Evolutionary conservation across 495 filamentous ascomycete species (phyloP), one percentile per base, ranked within the genome.

Genomic region (Tricharina praecox): DNA sequence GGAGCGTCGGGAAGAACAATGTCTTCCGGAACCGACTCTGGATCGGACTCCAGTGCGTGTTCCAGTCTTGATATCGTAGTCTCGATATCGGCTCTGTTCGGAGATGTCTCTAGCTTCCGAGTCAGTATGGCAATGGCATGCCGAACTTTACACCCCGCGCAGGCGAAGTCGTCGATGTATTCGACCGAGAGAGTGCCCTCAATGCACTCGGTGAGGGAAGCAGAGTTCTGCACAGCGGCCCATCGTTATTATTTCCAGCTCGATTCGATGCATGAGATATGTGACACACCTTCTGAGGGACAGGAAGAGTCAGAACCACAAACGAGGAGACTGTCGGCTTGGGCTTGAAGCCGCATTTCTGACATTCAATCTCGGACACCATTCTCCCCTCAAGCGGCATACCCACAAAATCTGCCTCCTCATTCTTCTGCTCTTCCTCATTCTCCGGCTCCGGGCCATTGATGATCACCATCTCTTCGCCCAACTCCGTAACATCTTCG

Each of bases 151-250:
- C 90, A 97, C 55, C 76, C 81, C 49, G 95, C 90, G 62, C 90
- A 99, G 39, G 80, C 81, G 66, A 88, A 99, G 59, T 94, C 90
- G 43, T 99, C 92, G 43, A 99, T 94, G 58, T 83, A 79, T 56
- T 99, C 90, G 0, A 79, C 84, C 61, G 94, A 95, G 51, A 99
- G 77, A 62, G 95, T 76, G 15, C 81, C 81, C 62, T 99, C 90
- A 48, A 96, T 87, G 60, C 92, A 96, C 3, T 72, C 66, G 52
- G 72, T 75, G 32, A 85, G 68, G 5, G 75, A 74, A 1, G 80
- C 74, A 5, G 72, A 74, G 46, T 67, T 73, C 53, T 75, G 28
- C 41, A 26, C 16, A 42, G 41, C 28, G 13, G 13, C 28, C 34
- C 34, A 37, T 37, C 16, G 18, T n/a, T n/a, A 15, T 4, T 37